These are phyloP conservation scores for Epichloe uncinata DNA, from an alignment of 2,329 filamentous ascomycete species.

Conservation along the genomic window DNA sequence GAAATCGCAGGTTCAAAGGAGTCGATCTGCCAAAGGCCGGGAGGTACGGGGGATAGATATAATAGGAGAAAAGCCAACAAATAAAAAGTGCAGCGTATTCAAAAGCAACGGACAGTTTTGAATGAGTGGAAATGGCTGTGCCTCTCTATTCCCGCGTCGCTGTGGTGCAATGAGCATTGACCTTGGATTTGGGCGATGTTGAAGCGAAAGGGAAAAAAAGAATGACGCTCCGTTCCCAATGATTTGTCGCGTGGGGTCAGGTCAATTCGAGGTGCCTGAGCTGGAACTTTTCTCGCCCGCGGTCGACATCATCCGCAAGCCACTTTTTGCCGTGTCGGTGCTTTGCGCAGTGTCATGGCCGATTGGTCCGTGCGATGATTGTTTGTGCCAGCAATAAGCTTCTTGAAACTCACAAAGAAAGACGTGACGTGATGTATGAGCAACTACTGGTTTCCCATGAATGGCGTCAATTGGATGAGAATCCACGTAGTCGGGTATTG, in stretches of 20 bases:
- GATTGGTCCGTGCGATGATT: not conserved
- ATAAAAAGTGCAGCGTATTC: not conserved
- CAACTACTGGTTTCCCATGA: too few relatives aligned
- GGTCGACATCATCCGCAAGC: constrained; percentile 4
- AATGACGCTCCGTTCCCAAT: not conserved
- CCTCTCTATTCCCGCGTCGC: not conserved
- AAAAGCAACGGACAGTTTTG: not conserved
- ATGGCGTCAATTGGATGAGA: too few relatives aligned
- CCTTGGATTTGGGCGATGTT: not conserved
- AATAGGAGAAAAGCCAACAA: not conserved
- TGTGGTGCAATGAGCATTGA: not conserved
- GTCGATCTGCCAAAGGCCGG: not conserved
- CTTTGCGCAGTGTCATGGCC: not conserved
- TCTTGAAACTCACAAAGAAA: too few relatives aligned
- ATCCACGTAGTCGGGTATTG: too few relatives aligned
- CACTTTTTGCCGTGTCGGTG: not conserved
- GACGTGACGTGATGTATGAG: too few relatives aligned
- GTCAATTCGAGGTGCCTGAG: not conserved
- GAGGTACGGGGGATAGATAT: not conserved
- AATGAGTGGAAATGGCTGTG: constrained; percentile 1
- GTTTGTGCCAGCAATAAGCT: not conserved
- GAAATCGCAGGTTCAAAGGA: not conserved
- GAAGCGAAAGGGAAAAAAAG: not conserved
- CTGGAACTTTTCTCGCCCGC: not conserved
- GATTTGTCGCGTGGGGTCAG: not conserved